These are phyloP conservation scores for Leccinum uliginosum DNA, from an alignment of 768 basidiomycete species.

Conservation along the genomic window DNA sequence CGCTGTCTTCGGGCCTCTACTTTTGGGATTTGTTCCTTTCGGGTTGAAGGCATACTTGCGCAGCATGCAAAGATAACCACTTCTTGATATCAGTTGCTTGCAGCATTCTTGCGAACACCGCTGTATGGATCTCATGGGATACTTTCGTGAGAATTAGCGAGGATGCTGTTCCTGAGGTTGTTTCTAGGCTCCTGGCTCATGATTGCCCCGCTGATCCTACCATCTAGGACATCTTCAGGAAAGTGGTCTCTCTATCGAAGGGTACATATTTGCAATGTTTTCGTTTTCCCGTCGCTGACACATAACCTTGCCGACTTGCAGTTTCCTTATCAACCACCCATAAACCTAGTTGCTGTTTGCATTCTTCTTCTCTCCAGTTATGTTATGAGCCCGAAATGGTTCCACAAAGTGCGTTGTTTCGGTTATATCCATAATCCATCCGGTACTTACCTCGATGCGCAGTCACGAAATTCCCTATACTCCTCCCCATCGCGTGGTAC, in stretches of 20 bases:
- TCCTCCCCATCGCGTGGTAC: conserved; percentile 77
- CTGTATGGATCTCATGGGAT: conserved; percentile 80
- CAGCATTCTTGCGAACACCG: too few species aligned
- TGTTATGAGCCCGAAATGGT: conserved; percentile 87
- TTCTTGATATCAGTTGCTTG: too few species aligned
- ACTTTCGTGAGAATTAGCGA: conserved; percentile 93
- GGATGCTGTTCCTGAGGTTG: conserved; percentile 87
- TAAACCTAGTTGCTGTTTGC: conserved; percentile 84
- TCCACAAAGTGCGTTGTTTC: conserved; percentile 72
- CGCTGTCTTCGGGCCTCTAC: conserved; percentile 47
- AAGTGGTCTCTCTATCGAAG: conserved; percentile 91
- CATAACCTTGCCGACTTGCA: conserved; percentile 66
- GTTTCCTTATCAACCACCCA: conserved; percentile 91
- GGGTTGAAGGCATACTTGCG: too few species aligned
- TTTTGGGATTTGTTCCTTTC: too few species aligned
- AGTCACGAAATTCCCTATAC: conserved; percentile 77
- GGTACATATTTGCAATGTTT: conserved; percentile 40
- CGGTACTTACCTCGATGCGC: conserved; percentile 31
- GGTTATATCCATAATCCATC: not conserved
- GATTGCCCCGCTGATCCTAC: not conserved
- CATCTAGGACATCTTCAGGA: conserved; percentile 84
- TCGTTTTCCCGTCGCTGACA: conserved; percentile 8
- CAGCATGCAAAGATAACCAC: too few species aligned
- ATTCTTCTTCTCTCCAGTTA: conserved; percentile 87
- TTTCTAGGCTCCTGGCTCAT: not conserved